Evolutionary conservation across 345 rosid genomes (phyloP), one percentile per base, ranked within the genome.

Genomic region (Arabis hirsuta): DNA sequence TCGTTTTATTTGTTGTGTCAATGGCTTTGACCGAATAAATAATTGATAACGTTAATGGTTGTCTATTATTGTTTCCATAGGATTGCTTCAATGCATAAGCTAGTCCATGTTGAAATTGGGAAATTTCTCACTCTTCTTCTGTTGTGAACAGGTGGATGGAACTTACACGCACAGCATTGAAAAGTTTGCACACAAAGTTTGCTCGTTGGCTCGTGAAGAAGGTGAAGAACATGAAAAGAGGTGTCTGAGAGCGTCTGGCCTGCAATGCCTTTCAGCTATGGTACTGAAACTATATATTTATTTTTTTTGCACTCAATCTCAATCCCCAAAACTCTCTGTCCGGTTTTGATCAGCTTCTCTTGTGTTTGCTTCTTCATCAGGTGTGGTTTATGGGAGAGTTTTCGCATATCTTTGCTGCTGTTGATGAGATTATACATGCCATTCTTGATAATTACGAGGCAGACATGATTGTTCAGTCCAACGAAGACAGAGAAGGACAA

Each of bases 241-340:
- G 62, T 53, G 78, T 61, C 72, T 90, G 67, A 84, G 89, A 75
- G 96, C 98, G 39, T 84, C 91, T 52, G 84, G 93, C 71, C 78
- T 95, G 82, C 96, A 95, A 70, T 95, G 99, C 78, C 89, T 95
- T 65, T 87, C 98, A 70, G 96, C 96, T 52, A 87, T 95, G 96
- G 98, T 95, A 83, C 51, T 71, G 67, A n/a, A 52, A 29, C 46
- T 29, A 9, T 29, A 2, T 36, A 8, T 36, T 13, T 53, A n/a
- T 65, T 77, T 39, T 20, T 16, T 31, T 26, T 41, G 51, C 46
- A 58, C 50, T 63, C 47, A 62, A 47, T 55, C 44, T 55, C 16
- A 20, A 53, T 36, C 12, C 44, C 3, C 38, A 72, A 59, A 54
- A 6, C 29, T 38, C 38, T 73, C 9, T 12, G n/a, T 36, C 27